Evolutionary conservation across 305 asterid genomes (phyloP).

Genomic region (Withania somnifera): DNA sequence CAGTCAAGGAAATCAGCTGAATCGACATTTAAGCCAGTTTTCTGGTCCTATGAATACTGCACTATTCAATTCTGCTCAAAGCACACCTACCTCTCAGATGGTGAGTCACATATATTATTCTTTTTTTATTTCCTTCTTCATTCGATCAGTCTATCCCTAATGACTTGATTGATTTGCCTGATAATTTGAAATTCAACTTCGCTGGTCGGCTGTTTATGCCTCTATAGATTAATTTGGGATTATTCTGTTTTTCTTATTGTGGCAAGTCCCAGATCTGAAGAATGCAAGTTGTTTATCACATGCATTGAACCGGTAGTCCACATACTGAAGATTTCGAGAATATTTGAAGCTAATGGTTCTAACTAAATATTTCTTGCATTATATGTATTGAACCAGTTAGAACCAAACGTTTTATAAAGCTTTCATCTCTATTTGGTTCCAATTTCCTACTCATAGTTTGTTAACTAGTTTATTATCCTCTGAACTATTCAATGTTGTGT

Average conservation of each 20-base stretch:
- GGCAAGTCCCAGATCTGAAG: not conserved
- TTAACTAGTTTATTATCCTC: not conserved
- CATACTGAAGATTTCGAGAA: not conserved
- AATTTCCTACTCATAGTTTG: not conserved
- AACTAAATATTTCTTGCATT: not conserved
- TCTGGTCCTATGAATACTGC: conserved; percentile 79
- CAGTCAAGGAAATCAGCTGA: conserved; percentile 84
- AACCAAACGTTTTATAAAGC: not conserved
- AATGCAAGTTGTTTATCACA: not conserved
- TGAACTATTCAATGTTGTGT: not conserved
- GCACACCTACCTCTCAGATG: conserved; percentile 70
- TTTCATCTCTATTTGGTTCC: not conserved
- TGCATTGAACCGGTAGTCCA: not conserved
- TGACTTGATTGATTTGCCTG: not conserved
- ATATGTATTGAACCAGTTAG: not conserved
- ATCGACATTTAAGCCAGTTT: conserved; percentile 76
- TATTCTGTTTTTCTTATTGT: not conserved
- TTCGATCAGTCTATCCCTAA: not conserved
- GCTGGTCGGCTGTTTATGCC: not conserved
- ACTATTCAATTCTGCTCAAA: conserved; percentile 80
- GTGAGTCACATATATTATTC: conserved; percentile 24
- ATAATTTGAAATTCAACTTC: not conserved
- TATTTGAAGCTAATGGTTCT: not conserved
- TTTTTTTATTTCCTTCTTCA: not conserved
- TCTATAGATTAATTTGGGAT: not conserved